Evolutionary conservation across 768 basidiomycete genomes (phyloP).

Genomic region (Cantharellus anzutake): DNA sequence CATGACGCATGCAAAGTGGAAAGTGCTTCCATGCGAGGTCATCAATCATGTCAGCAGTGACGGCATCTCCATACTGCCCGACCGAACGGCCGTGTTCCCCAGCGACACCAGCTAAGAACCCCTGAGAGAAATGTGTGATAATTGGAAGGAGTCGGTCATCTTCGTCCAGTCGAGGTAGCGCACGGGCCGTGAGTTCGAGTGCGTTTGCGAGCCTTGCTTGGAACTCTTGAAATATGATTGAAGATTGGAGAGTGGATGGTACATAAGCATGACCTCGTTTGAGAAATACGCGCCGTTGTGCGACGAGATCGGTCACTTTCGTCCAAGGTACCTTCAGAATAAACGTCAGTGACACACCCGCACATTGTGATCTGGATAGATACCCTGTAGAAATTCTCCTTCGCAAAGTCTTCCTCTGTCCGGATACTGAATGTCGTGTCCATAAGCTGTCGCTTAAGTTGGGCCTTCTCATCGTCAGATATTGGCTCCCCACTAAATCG

Average conservation of each 20-base stretch:
- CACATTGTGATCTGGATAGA: neutral
- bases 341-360: neutral
- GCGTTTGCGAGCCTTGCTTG: constrained; percentile 47
- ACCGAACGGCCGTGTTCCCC: constrained; percentile 43
- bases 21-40: constrained; percentile 73
- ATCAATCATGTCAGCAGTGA: constrained; percentile 91
- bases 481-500: constrained; percentile 25
- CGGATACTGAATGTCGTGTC: constrained; percentile 26
- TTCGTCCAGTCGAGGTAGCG: constrained; percentile 81
- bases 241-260: constrained; percentile 52
- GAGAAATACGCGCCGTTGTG: constrained; percentile 59
- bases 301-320: constrained; percentile 81
- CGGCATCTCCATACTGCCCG: constrained; percentile 35
- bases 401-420: constrained; percentile 21
- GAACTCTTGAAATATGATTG: constrained; percentile 79
- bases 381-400: constrained; percentile 67
- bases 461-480: constrained; percentile 32
- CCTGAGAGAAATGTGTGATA: constrained; percentile 78
- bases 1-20: constrained; percentile 85
- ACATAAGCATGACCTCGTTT: constrained; percentile 80
- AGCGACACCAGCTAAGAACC: constrained; percentile 79
- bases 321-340: constrained; percentile 77
- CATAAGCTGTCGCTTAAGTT: constrained; percentile 28
- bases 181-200: constrained; percentile 72
- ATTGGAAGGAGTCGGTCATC: constrained; percentile 82